Base-by-base conservation (phyloP, 1,139 yeast genomes). In the Geotrichum reessii region DNA sequence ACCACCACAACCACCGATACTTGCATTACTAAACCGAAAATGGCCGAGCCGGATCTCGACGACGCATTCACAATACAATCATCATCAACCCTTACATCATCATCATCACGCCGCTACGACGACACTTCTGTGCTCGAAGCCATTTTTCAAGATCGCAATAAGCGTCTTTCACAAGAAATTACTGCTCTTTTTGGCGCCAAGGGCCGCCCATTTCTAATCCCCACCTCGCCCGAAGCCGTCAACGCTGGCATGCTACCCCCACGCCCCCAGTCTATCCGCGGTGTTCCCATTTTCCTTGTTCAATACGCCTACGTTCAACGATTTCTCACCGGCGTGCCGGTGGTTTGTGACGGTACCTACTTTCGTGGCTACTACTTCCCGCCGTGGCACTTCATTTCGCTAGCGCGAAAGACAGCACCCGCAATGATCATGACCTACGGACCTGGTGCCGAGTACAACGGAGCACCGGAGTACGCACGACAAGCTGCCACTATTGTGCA, bases 371-470 rank as follows among this genome's bases (percentile, higher is more conserved):
- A 53, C 33, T 83, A 71, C 64, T 78, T 73, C 63, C 84, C 84
- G 11, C 75, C 79, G 2, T 69, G 74, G 53, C 83, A 81, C 63
- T 73, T 75, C 40, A 51, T 80, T 5, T 76, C 79, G 0, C 62
- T 72, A 28, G 77, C 78, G 28, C 72, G 85, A n/a, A 81, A 81
- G 63, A 75, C 82, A 3, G 74, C 75, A 47, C 86, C 86, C 0
- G 78, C 82, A 0, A 50, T 81, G 1, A 62, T 65, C 9, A 62
- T 69, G 12, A 48, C 65, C 6, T 69, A 61, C 37, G 50, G 59
- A 11, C 49, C 55, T 0, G 72, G 73, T 14, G 61, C 57, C 6
- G 67, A 62, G 48, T 65, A 59, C 57, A 72, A 72, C 56, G 74
- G 74, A 1, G 53, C 47, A 28, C 47, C 53, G 56, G 60, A 51